Evolutionary conservation across 306 rosid species (phyloP).

Genomic region (Notholithocarpus densiflorus): DNA sequence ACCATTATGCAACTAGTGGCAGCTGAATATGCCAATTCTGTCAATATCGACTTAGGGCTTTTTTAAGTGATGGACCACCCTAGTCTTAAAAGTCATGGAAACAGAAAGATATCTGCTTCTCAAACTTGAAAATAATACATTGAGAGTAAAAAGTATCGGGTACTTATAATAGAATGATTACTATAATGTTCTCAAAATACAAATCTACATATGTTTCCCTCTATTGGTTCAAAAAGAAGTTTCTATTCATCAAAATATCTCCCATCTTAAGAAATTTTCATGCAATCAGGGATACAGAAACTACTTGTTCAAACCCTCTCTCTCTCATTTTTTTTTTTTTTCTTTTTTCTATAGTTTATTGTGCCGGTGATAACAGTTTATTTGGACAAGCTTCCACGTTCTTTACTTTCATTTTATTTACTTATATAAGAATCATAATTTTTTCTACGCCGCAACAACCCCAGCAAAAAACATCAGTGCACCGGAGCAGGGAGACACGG

Average conservation of each 20-base stretch:
- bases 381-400: constrained; percentile 10
- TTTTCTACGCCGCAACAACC: constrained; percentile 49
- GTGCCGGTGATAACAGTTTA: constrained; percentile 19
- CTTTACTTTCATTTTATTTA: constrained; percentile 11
- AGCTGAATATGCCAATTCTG: not conserved
- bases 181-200: not conserved
- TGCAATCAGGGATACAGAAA: not conserved
- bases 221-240: not conserved
- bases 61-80: not conserved
- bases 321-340: no score
- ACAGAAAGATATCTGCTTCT: not conserved
- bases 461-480: constrained; percentile 41
- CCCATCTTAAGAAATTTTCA: not conserved
- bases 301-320: constrained; percentile 11
- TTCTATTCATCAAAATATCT: not conserved
- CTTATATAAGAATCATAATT: not conserved
- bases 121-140: not conserved
- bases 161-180: not conserved
- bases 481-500: constrained; percentile 50
- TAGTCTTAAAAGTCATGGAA: not conserved
- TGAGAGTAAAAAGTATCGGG: no score
- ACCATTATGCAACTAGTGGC: not conserved
- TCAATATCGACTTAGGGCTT: not conserved
- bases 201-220: not conserved
- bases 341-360: not conserved